Percentiles rank a stretch among this genome's conserved stretches.
Evolutionary conservation across 148 eudicot genomes (phyloP).

Genomic region (Linanthus parryae): DNA sequence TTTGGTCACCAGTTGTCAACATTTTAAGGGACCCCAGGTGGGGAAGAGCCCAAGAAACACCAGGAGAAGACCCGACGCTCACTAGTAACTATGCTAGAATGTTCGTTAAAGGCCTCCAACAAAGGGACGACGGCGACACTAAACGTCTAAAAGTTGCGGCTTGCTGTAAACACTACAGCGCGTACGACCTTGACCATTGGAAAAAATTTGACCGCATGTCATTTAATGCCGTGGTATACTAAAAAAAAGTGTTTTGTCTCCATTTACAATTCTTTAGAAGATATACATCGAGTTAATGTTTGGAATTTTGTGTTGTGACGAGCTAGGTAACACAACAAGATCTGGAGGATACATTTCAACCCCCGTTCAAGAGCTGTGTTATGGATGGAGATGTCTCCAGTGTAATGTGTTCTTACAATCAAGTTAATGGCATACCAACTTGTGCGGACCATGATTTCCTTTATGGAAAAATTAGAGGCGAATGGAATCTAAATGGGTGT

Average conservation of each 20-base stretch:
- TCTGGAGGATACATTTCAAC: conserved; percentile 62
- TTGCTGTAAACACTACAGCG: conserved; percentile 62
- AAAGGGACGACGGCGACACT: conserved; percentile 21
- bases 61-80: conserved; percentile 66
- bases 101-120: conserved; percentile 53
- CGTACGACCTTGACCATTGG: conserved; percentile 59
- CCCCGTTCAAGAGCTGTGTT: conserved; percentile 63
- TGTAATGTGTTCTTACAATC: conserved; percentile 67
- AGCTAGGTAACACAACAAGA: conserved; percentile 51
- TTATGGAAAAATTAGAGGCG: conserved; percentile 27
- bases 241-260: too few relatives aligned
- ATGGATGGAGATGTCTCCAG: conserved; percentile 47
- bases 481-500: conserved; percentile 63
- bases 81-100: conserved; percentile 33
- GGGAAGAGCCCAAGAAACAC: conserved; percentile 81
- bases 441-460: conserved; percentile 48
- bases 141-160: conserved; percentile 50
- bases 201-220: conserved; percentile 41
- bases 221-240: conserved; percentile 49
- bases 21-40: conserved; percentile 71
- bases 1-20: conserved; percentile 74
- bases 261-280: too few relatives aligned
- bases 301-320: conserved; percentile 1
- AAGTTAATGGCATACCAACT: conserved; percentile 50
- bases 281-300: too few relatives aligned